These are phyloP conservation scores for Komagataella ulmi DNA, from an alignment of 805 yeast species.

Conservation along the genomic window DNA sequence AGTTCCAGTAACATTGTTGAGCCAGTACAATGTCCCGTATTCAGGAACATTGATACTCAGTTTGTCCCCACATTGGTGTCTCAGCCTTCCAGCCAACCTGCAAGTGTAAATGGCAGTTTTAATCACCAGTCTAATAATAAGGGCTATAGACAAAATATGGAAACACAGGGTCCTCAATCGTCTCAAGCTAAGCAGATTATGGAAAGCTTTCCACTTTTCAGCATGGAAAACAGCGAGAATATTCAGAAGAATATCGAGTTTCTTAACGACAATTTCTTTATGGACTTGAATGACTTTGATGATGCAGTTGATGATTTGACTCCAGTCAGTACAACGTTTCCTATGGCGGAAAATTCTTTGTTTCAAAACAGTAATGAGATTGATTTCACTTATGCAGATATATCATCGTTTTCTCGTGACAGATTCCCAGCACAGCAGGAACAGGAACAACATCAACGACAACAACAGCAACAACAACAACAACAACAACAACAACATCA, in stretches of 20 bases:
- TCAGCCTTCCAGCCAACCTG: background rate
- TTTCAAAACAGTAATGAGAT: conserved; percentile 14
- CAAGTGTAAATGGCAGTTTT: background rate
- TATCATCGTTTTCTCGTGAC: conserved; percentile 3
- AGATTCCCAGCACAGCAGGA: conserved; percentile 6
- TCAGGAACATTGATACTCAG: conserved; percentile 5
- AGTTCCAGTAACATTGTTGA: background rate
- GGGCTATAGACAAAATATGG: background rate
- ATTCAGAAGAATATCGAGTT: background rate
- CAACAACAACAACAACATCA: conserved; percentile 8
- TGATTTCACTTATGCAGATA: conserved; percentile 23
- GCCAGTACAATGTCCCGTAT: conserved; percentile 7
- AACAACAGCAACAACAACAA: conserved; percentile 5
- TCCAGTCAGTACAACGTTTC: background rate
- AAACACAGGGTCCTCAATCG: background rate
- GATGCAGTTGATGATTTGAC: background rate
- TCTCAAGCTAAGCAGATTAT: background rate
- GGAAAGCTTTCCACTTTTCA: background rate
- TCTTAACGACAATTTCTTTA: conserved; percentile 1
- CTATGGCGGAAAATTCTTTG: background rate
- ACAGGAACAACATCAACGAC: conserved; percentile 3
- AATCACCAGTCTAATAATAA: background rate
- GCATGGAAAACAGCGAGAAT: background rate
- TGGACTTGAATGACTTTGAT: conserved; percentile 1
- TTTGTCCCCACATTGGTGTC: conserved; percentile 1